phyloP scores from a whole-genome alignment of 2,329 filamentous ascomycete species.

The Diaporthe sp. region DNA sequence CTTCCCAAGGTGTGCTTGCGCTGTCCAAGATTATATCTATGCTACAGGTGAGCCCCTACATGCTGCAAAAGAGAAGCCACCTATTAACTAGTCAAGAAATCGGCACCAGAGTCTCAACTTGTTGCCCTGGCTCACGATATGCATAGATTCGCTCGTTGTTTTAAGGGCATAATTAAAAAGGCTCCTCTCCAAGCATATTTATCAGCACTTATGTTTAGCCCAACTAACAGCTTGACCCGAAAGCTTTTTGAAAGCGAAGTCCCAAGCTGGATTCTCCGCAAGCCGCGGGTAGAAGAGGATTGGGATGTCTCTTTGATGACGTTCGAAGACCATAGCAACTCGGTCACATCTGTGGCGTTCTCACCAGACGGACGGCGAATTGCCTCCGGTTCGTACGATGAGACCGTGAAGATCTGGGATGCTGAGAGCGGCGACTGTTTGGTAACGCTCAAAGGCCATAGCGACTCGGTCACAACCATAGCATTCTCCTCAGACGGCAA shows the following conservation, averaged over 20 bases:
- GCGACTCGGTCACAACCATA: no score
- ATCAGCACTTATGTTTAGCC: no score
- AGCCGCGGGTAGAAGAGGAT: background rate
- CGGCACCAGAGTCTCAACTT: conserved; percentile 20
- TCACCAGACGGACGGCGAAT: no score
- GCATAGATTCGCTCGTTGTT: no score
- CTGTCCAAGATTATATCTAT: conserved; percentile 35
- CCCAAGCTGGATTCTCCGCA: conserved; percentile 30
- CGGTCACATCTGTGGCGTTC: background rate
- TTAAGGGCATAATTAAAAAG: no score
- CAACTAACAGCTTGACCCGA: conserved; percentile 22
- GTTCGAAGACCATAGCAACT: conserved; percentile 11
- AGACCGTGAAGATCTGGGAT: no score
- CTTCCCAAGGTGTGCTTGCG: no score
- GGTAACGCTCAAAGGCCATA: no score
- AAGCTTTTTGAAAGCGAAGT: conserved; percentile 25
- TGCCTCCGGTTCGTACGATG: no score
- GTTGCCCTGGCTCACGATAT: conserved; percentile 35
- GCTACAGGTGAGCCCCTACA: conserved; percentile 14
- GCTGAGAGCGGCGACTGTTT: no score
- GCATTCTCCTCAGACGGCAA: no score
- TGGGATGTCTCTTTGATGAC: conserved; percentile 1
- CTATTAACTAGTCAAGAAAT: background rate
- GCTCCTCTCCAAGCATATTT: no score
- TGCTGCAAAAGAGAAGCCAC: background rate